Conservation (phyloP, 306 rosid genomes). For the Corylus americana region DNA sequence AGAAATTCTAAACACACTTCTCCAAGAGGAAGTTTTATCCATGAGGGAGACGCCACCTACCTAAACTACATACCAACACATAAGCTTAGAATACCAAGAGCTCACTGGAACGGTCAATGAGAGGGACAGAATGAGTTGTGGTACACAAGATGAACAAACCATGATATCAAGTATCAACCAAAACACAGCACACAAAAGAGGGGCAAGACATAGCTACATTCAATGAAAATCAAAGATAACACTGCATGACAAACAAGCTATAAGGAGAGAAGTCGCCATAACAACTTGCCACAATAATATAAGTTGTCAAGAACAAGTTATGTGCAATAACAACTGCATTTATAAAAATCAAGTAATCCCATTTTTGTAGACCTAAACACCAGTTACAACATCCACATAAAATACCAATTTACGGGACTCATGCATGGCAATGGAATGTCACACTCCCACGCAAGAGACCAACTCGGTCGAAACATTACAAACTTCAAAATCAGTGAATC, state of each 20-base stretch:
- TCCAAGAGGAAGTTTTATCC: background rate
- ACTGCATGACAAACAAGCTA: background rate
- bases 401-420: background rate
- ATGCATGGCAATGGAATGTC: background rate
- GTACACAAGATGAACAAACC: background rate
- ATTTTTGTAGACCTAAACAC: background rate
- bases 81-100: background rate
- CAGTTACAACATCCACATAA: background rate
- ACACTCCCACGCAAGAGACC: background rate
- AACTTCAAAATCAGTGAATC: background rate
- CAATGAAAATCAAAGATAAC: too few species aligned
- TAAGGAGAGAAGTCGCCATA: background rate
- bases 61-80: background rate
- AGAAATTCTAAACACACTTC: background rate
- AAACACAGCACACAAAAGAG: background rate
- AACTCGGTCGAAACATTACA: background rate
- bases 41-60: background rate
- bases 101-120: background rate
- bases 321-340: background rate
- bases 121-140: background rate
- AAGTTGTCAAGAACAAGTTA: background rate
- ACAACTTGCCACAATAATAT: background rate
- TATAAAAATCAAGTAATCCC: background rate
- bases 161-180: background rate
- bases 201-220: too few species aligned